Base-by-base conservation (phyloP, 805 yeast genomes). In the Sugiyamaella valdiviana region DNA sequence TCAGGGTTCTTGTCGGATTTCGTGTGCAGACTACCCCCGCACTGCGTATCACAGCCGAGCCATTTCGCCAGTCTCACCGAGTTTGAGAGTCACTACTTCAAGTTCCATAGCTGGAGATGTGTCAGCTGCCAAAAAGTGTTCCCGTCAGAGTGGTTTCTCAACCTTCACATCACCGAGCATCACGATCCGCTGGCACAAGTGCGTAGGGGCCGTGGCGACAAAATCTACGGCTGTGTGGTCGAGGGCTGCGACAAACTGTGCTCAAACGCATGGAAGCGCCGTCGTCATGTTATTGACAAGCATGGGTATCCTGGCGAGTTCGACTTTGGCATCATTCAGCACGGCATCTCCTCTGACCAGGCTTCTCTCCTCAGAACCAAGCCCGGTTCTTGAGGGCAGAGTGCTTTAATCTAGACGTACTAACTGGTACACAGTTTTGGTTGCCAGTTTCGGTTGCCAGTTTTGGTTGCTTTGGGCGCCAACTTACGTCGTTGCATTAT, bases 161-260 rank as follows among this genome's bases (percentile, higher is more conserved):
- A 70, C 3, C 54, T 79, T 14, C 85, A 79, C 53, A 68, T 78
- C 1, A 66, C 69, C 21, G 84, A 79, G 53, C 63, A 65, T 48
- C 84, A 80, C 55, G 74, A 77, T 57, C 77, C 82, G 2, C 72
- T 78, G 39, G 56, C 63, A 3, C 52, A 53, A 17, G 65, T 71
- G 2, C 56, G 61, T 41, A 57, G 62, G 42, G 73, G 69, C 22
- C 54, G 62, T 9, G 79, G 78, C 0, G 71, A 64, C 12, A 64
- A 69, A 46, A 59, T 68, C 16, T 75, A 63, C 48, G 61, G 57
- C 24, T 79, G 85, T 51, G 71, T 77, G 39, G 68, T 63, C 5
- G 54, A 55, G 14, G 63, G 56, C 2, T 80, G 85, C 57, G 63
- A 55, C 17, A 64, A 68, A 45, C 20, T 58, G 2, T 77, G 76